A percentile compares a stretch with the other conserved stretches of the same genome.
phyloP scores from a whole-genome alignment of 768 basidiomycete species.

The Rhodosporidiobolus sp. region DNA sequence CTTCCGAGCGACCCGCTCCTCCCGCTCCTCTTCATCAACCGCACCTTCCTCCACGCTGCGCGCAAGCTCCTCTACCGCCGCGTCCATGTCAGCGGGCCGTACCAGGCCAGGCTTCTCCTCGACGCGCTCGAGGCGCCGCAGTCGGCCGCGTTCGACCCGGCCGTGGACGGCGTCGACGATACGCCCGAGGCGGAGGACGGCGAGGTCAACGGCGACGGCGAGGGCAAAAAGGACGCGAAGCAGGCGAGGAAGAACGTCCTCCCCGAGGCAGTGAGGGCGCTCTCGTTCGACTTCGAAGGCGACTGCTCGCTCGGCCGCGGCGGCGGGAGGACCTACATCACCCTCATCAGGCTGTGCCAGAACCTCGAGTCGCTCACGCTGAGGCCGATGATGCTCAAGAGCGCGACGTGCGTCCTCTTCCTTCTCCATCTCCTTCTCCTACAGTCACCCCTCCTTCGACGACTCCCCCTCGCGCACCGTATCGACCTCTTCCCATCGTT shows the following conservation, averaged over 20 bases:
- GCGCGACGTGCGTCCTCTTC: slow-evolving; percentile 23
- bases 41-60: slow-evolving; percentile 40
- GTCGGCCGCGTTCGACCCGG: too few species aligned
- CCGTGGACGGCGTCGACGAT: slow-evolving; percentile 8
- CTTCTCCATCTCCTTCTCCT: neutral
- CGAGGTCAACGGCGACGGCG: neutral
- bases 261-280: neutral
- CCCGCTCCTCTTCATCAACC: slow-evolving; percentile 38
- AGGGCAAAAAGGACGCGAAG: neutral
- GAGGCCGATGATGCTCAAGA: slow-evolving; percentile 15
- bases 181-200: slow-evolving; percentile 7
- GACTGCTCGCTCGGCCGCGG: neutral
- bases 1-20: slow-evolving; percentile 39
- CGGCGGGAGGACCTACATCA: slow-evolving; percentile 20
- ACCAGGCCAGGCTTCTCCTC: slow-evolving; percentile 23
- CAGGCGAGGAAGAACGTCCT: slow-evolving; percentile 23
- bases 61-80: slow-evolving; percentile 35
- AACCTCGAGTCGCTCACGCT: slow-evolving; percentile 20
- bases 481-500: neutral
- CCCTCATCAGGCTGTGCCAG: slow-evolving; percentile 3
- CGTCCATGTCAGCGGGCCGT: slow-evolving; percentile 5
- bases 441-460: too few species aligned
- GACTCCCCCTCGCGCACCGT: neutral
- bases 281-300: neutral
- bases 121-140: slow-evolving; percentile 11